phyloP scores from a whole-genome alignment of 257 asterid genomes.

The Ballota nigra region DNA sequence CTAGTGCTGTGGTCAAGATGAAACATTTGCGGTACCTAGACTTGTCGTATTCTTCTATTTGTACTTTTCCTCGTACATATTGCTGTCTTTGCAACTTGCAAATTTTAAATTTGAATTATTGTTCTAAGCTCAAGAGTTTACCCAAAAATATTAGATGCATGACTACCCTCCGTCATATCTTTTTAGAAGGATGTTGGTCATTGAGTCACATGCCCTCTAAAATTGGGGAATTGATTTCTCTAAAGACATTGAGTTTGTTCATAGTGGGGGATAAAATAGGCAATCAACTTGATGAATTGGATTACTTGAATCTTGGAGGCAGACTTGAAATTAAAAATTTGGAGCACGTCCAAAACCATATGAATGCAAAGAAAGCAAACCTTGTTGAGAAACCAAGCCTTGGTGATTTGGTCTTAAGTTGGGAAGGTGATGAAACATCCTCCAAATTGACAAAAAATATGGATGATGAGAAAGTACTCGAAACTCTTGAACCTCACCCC shows the following conservation, averaged over 20 bases:
- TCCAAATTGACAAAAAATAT: background rate
- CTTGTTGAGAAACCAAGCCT: slow-evolving; percentile 5
- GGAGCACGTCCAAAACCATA: background rate
- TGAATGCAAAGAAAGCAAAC: slow-evolving; percentile 12
- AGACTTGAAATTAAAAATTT: background rate
- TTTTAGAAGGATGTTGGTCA: background rate
- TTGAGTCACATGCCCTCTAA: slow-evolving; percentile 30
- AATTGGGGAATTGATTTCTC: no score
- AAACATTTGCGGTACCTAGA: background rate
- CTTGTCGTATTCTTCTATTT: no score
- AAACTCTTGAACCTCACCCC: background rate
- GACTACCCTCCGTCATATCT: slow-evolving; percentile 27
- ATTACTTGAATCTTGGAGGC: background rate
- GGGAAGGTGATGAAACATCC: background rate
- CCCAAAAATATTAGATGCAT: no score
- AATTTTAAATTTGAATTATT: no score
- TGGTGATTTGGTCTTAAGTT: background rate
- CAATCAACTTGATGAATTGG: no score
- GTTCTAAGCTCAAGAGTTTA: no score
- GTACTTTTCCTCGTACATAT: no score
- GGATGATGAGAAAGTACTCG: background rate
- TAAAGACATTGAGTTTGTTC: no score
- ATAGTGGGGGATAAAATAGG: no score
- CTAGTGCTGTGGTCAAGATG: background rate
- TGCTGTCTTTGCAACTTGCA: no score